Evolutionary conservation across 306 rosid species (phyloP).

Genomic region (Vigna reflexopilosa): DNA sequence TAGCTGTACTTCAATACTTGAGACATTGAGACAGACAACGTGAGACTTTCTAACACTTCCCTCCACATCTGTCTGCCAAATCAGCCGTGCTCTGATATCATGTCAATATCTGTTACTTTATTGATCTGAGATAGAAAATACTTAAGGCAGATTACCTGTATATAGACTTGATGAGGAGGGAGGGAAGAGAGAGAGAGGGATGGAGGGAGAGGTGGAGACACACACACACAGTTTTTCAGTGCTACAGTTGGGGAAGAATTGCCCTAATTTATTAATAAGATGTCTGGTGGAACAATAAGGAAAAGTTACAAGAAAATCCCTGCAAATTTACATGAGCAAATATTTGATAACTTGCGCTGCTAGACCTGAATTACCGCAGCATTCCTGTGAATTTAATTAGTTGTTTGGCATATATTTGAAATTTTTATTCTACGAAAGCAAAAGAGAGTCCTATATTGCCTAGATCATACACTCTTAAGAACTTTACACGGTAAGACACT

Average conservation of each 20-base stretch:
- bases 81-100: too few relatives aligned
- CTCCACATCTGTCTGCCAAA: too few relatives aligned
- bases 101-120: not conserved
- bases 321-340: slow-evolving; percentile 4
- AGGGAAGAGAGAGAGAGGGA: not conserved
- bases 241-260: not conserved
- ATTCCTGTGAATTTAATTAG: not conserved
- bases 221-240: not conserved
- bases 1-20: too few relatives aligned
- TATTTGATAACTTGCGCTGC: not conserved
- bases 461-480: too few relatives aligned
- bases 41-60: too few relatives aligned
- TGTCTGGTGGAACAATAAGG: not conserved
- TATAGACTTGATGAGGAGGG: not conserved
- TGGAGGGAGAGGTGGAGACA: too few relatives aligned
- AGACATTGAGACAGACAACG: too few relatives aligned
- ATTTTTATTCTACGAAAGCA: too few relatives aligned
- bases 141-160: not conserved
- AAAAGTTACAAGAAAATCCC: not conserved
- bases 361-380: slow-evolving; percentile 11
- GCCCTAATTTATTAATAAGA: not conserved
- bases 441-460: too few relatives aligned
- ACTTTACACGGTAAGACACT: too few relatives aligned
- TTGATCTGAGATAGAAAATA: not conserved
- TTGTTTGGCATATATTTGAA: too few relatives aligned